A percentile compares a stretch with the other conserved stretches of the same genome.
phyloP scores from a whole-genome alignment of 208 protist species.

The Wallacemonas sp. region DNA sequence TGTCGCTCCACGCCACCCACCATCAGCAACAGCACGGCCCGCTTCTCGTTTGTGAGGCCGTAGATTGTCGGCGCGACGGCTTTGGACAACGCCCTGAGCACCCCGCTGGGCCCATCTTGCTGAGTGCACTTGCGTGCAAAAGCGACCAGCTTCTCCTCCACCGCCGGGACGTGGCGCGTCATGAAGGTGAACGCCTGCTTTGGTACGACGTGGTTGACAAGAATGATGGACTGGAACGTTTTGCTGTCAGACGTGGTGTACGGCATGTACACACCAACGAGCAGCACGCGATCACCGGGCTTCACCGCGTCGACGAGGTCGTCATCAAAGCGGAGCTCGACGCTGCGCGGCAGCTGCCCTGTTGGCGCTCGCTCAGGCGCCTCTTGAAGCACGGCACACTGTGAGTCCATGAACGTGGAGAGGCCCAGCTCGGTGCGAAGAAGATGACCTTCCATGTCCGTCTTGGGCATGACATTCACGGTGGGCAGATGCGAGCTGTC shows the following conservation, averaged over 20 bases:
- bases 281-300: constrained; percentile 94
- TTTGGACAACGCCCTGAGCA: constrained; percentile 76
- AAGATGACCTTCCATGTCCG: constrained; percentile 95
- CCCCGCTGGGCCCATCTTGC: constrained; percentile 62
- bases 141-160: constrained; percentile 66
- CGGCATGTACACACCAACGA: constrained; percentile 96
- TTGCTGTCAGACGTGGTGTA: constrained; percentile 83
- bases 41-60: constrained; percentile 97
- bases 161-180: constrained; percentile 38
- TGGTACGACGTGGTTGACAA: constrained; percentile 92
- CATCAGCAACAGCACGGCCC: constrained; percentile 96
- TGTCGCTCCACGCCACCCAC: constrained; percentile 96
- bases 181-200: constrained; percentile 56
- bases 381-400: constrained; percentile 96
- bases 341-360: constrained; percentile 97
- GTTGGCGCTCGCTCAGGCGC: constrained; percentile 97
- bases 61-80: constrained; percentile 99
- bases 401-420: constrained; percentile 96
- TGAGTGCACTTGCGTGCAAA: constrained; percentile 73
- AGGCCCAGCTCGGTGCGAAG: constrained; percentile 98
- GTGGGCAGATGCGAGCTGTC: constrained; percentile 88
- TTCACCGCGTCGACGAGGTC: constrained; percentile 98
- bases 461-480: constrained; percentile 90
- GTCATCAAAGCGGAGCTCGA: constrained; percentile 97
- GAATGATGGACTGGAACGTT: constrained; percentile 93